Percentiles rank a stretch among this genome's conserved stretches.
Evolutionary conservation across 1,139 yeast genomes (phyloP).

Genomic region (Yamadazyma friedrichii): DNA sequence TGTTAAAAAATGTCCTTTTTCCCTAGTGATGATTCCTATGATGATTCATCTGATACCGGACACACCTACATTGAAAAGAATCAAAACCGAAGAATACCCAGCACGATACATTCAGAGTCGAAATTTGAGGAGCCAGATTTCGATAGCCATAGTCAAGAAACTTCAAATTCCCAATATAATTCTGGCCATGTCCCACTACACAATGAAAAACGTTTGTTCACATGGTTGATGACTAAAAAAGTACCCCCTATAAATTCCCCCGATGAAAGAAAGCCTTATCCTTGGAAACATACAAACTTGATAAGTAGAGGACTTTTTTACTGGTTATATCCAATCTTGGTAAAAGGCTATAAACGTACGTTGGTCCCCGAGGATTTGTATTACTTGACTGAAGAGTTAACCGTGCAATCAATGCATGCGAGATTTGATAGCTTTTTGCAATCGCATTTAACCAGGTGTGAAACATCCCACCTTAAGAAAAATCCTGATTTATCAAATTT

Average conservation of each 20-base stretch:
- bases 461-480: slow-evolving; percentile 22
- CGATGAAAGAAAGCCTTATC: slow-evolving; percentile 40
- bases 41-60: slow-evolving; percentile 16
- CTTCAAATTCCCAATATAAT: neutral
- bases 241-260: slow-evolving; percentile 36
- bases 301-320: slow-evolving; percentile 32
- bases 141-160: neutral
- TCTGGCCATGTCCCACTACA: slow-evolving; percentile 15
- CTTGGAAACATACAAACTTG: slow-evolving; percentile 31
- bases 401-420: slow-evolving; percentile 40
- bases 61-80: slow-evolving; percentile 18
- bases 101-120: slow-evolving; percentile 2
- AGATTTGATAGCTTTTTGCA: slow-evolving; percentile 28
- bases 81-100: slow-evolving; percentile 10
- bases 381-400: slow-evolving; percentile 36
- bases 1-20: slow-evolving; percentile 5
- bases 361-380: slow-evolving; percentile 41
- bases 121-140: neutral
- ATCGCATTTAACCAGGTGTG: slow-evolving; percentile 21
- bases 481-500: slow-evolving; percentile 25
- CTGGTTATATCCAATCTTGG: slow-evolving; percentile 44
- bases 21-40: slow-evolving; percentile 8
- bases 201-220: slow-evolving; percentile 31
- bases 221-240: slow-evolving; percentile 31
- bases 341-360: slow-evolving; percentile 44